These are phyloP conservation scores for Coemansia sp. DNA, from an alignment of 192 early-diverging fungal species.

Conservation along the genomic window DNA sequence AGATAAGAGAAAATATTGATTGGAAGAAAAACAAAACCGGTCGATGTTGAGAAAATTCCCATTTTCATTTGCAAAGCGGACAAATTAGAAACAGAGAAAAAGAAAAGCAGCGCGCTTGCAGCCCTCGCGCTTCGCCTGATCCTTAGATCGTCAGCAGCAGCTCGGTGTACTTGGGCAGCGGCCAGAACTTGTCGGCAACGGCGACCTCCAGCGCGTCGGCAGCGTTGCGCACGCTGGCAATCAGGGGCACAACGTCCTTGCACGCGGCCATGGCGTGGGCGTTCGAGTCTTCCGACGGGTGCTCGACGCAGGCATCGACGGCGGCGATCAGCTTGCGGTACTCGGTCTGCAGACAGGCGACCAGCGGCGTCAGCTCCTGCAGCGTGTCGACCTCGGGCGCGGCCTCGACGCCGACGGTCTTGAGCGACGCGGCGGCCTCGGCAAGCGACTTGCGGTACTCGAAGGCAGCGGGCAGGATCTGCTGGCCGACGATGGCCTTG, in stretches of 20 bases:
- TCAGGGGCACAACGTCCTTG: constrained; percentile 62
- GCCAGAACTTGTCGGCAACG: constrained; percentile 92
- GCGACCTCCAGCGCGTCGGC: constrained; percentile 80
- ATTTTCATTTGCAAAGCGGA: too few relatives aligned
- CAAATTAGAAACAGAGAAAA: too few relatives aligned
- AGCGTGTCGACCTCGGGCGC: constrained; percentile 74
- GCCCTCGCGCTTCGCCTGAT: too few relatives aligned
- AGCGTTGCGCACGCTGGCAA: constrained; percentile 68
- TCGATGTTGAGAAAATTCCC: too few relatives aligned
- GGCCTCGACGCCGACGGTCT: constrained; percentile 57
- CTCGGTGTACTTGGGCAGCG: constrained; percentile 96
- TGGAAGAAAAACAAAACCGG: background rate
- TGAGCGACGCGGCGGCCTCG: constrained; percentile 75
- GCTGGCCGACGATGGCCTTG: constrained; percentile 73
- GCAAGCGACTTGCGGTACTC: constrained; percentile 87
- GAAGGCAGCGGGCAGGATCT: constrained; percentile 86
- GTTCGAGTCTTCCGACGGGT: constrained; percentile 58
- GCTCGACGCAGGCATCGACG: constrained; percentile 56
- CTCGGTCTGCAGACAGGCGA: constrained; percentile 58
- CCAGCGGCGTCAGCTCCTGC: constrained; percentile 63
- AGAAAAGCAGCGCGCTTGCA: too few relatives aligned
- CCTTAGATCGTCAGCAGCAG: constrained; percentile 71
- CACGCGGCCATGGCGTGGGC: constrained; percentile 67
- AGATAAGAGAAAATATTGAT: background rate
- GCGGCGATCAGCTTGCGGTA: constrained; percentile 58